Evolutionary conservation across 352 stramenopile genomes (phyloP).

Genomic region (Phytophthora sp.): DNA sequence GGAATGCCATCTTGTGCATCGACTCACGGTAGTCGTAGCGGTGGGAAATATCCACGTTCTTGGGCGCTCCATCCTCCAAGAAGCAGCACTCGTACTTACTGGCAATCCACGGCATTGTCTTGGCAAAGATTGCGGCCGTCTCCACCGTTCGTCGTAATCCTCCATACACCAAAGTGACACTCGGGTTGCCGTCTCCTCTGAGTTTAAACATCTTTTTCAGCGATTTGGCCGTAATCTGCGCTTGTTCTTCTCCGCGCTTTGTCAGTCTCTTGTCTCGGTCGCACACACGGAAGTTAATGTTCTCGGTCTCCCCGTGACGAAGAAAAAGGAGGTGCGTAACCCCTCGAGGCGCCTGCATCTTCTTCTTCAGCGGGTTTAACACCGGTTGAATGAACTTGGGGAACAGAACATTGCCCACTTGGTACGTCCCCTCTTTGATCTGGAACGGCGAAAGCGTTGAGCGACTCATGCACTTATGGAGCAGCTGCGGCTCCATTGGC

Average conservation of each 20-base stretch:
- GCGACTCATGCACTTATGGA: slow-evolving; percentile 58
- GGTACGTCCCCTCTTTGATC: slow-evolving; percentile 56
- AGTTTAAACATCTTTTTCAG: slow-evolving; percentile 57
- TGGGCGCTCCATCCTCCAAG: slow-evolving; percentile 75
- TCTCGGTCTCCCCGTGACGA: slow-evolving; percentile 79
- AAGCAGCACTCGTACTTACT: slow-evolving; percentile 71
- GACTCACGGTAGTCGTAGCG: slow-evolving; percentile 76
- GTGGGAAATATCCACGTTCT: slow-evolving; percentile 53
- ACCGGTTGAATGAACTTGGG: slow-evolving; percentile 41
- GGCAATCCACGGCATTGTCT: slow-evolving; percentile 71
- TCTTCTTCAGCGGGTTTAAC: slow-evolving; percentile 26
- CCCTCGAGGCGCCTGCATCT: slow-evolving; percentile 22
- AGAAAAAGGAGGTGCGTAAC: slow-evolving; percentile 76
- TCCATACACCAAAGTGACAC: slow-evolving; percentile 71
- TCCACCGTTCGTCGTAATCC: slow-evolving; percentile 70
- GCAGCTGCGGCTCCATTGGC: slow-evolving; percentile 47
- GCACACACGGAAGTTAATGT: slow-evolving; percentile 83
- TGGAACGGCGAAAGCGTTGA: slow-evolving; percentile 51
- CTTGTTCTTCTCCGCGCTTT: slow-evolving; percentile 60
- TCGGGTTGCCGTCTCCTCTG: slow-evolving; percentile 36
- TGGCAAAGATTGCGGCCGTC: slow-evolving; percentile 62
- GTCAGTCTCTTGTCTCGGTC: slow-evolving; percentile 82
- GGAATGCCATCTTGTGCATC: slow-evolving; percentile 81
- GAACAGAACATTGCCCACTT: slow-evolving; percentile 71
- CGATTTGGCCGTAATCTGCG: slow-evolving; percentile 53